Evolutionary conservation across 768 basidiomycete species (phyloP), one percentile per base, ranked within the genome.

Genomic region (Paxillus ammoniavirescens): DNA sequence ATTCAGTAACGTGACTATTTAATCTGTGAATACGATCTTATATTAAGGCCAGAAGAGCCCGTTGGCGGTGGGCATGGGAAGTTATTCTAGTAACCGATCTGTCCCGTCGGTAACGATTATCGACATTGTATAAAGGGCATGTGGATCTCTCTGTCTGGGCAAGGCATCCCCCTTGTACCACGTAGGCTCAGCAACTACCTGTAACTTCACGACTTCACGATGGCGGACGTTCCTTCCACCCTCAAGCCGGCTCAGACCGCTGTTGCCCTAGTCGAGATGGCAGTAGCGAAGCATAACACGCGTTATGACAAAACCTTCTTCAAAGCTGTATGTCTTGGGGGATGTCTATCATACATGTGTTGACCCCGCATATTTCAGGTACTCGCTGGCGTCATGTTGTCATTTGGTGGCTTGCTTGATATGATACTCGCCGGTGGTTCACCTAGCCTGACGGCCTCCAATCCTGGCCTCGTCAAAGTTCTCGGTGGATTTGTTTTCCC

Each of bases 401-500:
- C 87, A 7, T 89, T 89, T 47, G 87, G 87, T 61, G 84, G 84
- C 15, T 69, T 89, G 14, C 66, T 89, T 28, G 80, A 80, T 18
- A 71, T 86, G 56, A 74, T 89, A 52, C 63, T 87, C 14, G 70
- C 76, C 42, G 87, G 84, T 35, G 87, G 87, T 6, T 77, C 87
- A 0, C 64, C 72, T 0, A 77, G 72, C 1, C 61, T 89, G 28
- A 77, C 68, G 18, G 46, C 68, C 33, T 72, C 70, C 52, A 85
- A 87, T 54, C 87, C 87, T 2, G 87, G 87, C 17, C 69, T 89
- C 9, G 82, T 86, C 42, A 88, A 84, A 63, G 57, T 87, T 30
- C 67, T 89, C 3, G 78, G 78, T 15, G 87, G 83, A 14, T 80
- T 87, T 44, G 82, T 89, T 23, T 89, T 89, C 66, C 87, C 87